Base-by-base conservation (phyloP, 1,139 yeast species). In the Saccharomyces hybrid region DNA sequence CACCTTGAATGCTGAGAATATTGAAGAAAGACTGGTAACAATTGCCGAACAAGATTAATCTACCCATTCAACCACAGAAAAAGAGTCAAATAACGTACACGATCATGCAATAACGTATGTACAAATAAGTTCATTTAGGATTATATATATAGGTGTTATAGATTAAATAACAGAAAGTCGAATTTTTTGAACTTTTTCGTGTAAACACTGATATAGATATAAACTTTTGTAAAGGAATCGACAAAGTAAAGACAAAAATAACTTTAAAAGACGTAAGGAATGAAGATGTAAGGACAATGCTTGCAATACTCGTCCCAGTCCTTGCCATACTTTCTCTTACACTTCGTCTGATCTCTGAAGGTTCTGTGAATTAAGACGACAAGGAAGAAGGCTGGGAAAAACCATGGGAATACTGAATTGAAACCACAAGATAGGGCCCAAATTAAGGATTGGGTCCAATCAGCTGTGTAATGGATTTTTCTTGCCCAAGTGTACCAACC, bases 401-500 rank as follows among this genome's bases (percentile, higher is more conserved):
- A 93, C 93, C 96, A 93, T 49, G 97, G 97, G 76, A 93, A 82
- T 52, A 93, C 88, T 4, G 96, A 87, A 47, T 76, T 78, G 70
- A 84, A 83, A 1, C 99, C 99, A 72, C 97, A 89, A 60, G 85
- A 80, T 59, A 93, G 77, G 8, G 95, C 97, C 99, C 99, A 93
- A 51, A 95, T 80, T 62, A 88, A 75, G 53, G 95, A 81, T 75
- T 89, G 97, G 52, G 81, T 75, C 78, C 85, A 90, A 71, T 93
- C 99, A 41, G 96, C 97, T 49, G 98, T 90, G 78, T 93, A 93
- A 73, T 91, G 96, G 63, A 85, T 83, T 75, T 93, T 93, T 75
- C 99, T 84, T 13, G 97, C 99, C 65, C 82, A 86, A 59, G 78
- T 83, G 73, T 83, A 87, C 97, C 98, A 93, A 44, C 99, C 99